Evolutionary conservation across 208 protist genomes (phyloP), one percentile per base, ranked within the genome.

Genomic region (Trypanosoma brucei): DNA sequence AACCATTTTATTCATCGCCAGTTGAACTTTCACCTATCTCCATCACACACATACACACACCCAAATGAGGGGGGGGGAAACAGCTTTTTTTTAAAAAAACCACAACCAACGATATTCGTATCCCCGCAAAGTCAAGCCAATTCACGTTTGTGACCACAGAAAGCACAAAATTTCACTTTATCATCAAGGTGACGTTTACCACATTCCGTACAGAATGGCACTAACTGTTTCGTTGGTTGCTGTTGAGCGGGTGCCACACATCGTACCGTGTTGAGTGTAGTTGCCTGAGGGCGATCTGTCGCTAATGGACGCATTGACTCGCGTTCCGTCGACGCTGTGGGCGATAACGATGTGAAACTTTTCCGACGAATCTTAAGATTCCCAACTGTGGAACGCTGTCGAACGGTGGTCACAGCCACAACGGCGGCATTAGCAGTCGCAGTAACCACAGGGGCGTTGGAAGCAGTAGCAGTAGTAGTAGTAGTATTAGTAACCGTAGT

Each of bases 81-180:
- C 22, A 22, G 22, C 22, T 22, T 22, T 22, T 22, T 22, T 22
- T 22, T 22, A 0, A 0, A 22, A 22, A 22, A 0, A 22, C 22
- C 22, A 22, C 22, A 22, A 22, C 0, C 22, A 22, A 22, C 22
- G 22, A 22, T 22, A 22, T 22, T 22, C 22, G 22, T 22, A 22
- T 22, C 22, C 22, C 22, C 22, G 22, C 50, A 54, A 8, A 8
- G 50, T 53, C 37, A 55, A 45, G 55, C 22, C 3, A 36, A 37
- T 35, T 73, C 79, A 30, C 85, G 78, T 54, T 81, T 84, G 48
- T 85, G 80, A 22, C 88, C 88, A 39, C 88, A 95, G 59, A 84
- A 83, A 33, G 83, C 85, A 67, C 88, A 95, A 68, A 92, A 95
- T 59, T 91, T 92, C 1, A 81, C 84, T 8, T 59, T 61, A 11